Percentiles rank a stretch among this genome's conserved stretches.
Evolutionary conservation across 352 stramenopile genomes (phyloP).

Genomic region (Pythium pyrilobum): DNA sequence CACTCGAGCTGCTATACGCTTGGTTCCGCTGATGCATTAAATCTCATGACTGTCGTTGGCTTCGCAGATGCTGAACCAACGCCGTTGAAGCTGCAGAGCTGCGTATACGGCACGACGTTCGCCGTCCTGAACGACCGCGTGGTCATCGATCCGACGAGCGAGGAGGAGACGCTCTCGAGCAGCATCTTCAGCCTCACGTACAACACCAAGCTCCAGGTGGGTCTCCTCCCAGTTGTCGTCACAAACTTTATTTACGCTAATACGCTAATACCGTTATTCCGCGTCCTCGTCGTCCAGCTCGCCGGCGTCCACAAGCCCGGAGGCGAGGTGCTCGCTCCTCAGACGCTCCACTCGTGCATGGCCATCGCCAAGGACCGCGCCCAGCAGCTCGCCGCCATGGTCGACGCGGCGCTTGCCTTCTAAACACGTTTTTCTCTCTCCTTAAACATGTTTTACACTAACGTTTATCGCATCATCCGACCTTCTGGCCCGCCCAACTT

Average conservation of each 20-base stretch:
- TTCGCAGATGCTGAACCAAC: conserved; percentile 40
- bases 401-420: conserved; percentile 20
- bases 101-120: conserved; percentile 63
- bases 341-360: conserved; percentile 64
- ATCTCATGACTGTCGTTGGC: no score
- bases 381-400: conserved; percentile 29
- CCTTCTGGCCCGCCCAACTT: no score
- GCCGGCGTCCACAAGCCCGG: conserved; percentile 66
- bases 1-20: neutral
- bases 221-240: neutral
- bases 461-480: no score
- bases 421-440: neutral
- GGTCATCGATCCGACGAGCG: conserved; percentile 64
- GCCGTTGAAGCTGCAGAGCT: conserved; percentile 50
- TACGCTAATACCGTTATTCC: neutral
- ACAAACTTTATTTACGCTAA: neutral
- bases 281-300: conserved; percentile 9
- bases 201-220: conserved; percentile 51
- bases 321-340: conserved; percentile 35
- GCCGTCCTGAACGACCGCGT: conserved; percentile 47
- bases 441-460: no score
- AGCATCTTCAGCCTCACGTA: conserved; percentile 63
- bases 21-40: no score
- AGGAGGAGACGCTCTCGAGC: conserved; percentile 61
- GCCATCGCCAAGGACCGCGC: conserved; percentile 41